A percentile compares a stretch with the other conserved stretches of the same genome.
These are phyloP conservation scores for Fraxinus greggii DNA, from an alignment of 305 asterid species.

Conservation along the genomic window DNA sequence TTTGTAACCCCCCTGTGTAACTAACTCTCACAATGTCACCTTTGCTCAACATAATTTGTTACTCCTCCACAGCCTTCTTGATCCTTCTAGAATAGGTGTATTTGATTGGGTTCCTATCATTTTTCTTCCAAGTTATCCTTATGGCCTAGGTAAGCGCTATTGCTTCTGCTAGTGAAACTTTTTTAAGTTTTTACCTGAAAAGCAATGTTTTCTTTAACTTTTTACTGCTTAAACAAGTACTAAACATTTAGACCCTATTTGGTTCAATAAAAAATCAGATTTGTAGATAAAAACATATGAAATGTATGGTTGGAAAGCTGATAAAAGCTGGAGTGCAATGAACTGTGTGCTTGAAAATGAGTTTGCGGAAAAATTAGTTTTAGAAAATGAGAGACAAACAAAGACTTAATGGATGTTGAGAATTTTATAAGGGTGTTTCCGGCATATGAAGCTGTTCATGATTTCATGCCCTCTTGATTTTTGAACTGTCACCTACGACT, in stretches of 20 bases:
- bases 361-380: not conserved
- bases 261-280: not conserved
- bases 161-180: not conserved
- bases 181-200: not conserved
- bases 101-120: not conserved
- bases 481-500: not conserved
- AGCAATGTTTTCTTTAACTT: not conserved
- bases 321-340: too few relatives aligned
- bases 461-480: not conserved
- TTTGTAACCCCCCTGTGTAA: not conserved
- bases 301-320: too few relatives aligned
- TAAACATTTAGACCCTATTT: not conserved
- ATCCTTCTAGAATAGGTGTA: not conserved
- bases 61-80: not conserved
- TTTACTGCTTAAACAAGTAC: not conserved
- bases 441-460: not conserved
- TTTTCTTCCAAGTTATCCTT: not conserved
- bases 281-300: not conserved
- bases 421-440: not conserved
- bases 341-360: not conserved
- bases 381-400: not conserved
- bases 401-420: not conserved
- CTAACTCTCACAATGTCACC: not conserved
- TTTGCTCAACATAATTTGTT: not conserved
- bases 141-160: not conserved